Evolutionary conservation across 176 grass and related monocot species (phyloP), one percentile per base, ranked within the genome.

Genomic region (Carex myosuroides): DNA sequence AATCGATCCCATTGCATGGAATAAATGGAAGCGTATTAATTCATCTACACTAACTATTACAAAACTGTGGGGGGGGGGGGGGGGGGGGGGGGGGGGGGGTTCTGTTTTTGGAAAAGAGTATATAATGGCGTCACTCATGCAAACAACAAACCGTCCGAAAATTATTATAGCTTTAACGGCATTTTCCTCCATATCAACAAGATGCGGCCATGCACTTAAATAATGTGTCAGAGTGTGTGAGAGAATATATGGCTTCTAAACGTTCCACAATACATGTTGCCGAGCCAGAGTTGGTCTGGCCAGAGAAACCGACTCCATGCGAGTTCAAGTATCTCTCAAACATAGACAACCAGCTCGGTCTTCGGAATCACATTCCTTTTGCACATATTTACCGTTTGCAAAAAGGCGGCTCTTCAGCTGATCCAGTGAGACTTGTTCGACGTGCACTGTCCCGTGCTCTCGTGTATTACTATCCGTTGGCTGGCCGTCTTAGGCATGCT

Each of bases 391-490:
- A 91, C 72, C 82, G 74, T 33, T 85, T 89, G 10, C 3, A 70
- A 57, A 91, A 81, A 79, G 13, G 32, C 0, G 84, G 82, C 0
- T 44, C 64, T 72, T 72, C 69, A 33, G 17, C 30, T 6, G 89
- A 94, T 69, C 91, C 94, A 0, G 89, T 86, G 1, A 17, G 0
- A 12, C 87, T 90, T 30, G 88, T 97, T 80, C 63, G 76, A 1
- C 91, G 75, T 6, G 94, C 91, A 18, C 61, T 94, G 5, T 85
- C 89, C 0, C 13, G 5, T 84, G 91, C 88, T 10, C 89, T 97
- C 17, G 91, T 97, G 18, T 89, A 85, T 0, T 97, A 97, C 79
- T 90, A 97, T 57, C 89, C 94, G 0, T 79, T 93, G 52, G 94
- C 94, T 11, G 94, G 91, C 14, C 80, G 91, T 9, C 84, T 93